Evolutionary conservation across 1,139 yeast species (phyloP).

Genomic region (Lodderomyces margitis): DNA sequence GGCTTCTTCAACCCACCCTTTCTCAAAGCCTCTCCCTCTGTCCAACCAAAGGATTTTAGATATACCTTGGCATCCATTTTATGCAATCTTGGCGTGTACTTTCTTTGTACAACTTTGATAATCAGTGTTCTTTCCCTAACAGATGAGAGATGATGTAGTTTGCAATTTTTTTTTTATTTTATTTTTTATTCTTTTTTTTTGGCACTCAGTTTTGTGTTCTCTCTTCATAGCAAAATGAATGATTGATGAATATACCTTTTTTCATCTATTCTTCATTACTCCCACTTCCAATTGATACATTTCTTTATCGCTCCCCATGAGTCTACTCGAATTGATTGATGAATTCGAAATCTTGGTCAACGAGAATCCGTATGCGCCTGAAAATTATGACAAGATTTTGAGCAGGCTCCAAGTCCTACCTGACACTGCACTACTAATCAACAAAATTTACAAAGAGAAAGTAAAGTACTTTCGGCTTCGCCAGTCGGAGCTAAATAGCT

Average conservation of each 20-base stretch:
- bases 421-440: constrained; percentile 13
- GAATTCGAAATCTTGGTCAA: constrained; percentile 4
- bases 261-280: background rate
- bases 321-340: constrained; percentile 1
- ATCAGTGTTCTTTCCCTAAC: too few species aligned
- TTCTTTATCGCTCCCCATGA: background rate
- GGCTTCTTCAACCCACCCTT: constrained; percentile 84
- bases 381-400: constrained; percentile 23
- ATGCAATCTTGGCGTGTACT: background rate
- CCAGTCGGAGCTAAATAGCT: constrained; percentile 24
- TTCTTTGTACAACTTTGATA: too few species aligned
- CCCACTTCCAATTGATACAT: background rate
- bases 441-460: constrained; percentile 21
- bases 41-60: constrained; percentile 83
- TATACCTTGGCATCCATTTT: constrained; percentile 77
- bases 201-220: background rate
- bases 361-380: constrained; percentile 8
- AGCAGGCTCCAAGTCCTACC: constrained; percentile 12
- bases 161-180: constrained; percentile 2
- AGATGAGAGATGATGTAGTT: constrained; percentile 4
- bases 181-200: background rate
- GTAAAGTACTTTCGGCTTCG: constrained; percentile 20
- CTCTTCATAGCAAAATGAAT: background rate
- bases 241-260: background rate
- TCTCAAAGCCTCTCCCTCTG: constrained; percentile 80